Evolutionary conservation across 768 basidiomycete genomes (phyloP), one percentile per base, ranked within the genome.

Genomic region (Kwoniella botswanensis): DNA sequence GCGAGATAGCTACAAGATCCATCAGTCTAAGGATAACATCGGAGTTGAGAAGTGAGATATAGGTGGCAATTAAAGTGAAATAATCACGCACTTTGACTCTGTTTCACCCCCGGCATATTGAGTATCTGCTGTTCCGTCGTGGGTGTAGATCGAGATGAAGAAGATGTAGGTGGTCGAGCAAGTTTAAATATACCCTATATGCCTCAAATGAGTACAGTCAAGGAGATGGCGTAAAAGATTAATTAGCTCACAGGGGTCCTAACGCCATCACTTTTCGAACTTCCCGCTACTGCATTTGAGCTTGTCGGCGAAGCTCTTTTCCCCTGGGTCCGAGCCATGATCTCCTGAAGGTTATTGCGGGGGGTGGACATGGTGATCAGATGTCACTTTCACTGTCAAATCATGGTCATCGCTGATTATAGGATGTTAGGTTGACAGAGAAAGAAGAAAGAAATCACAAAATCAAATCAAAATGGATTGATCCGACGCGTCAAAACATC

Each of bases 341-440:
- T 68, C 26, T 74, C 77, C 26, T 66, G 56, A 10, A 78, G 71
- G 56, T 78, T 76, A 13, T 70, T 78, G n/a, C 68, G 42, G 18
- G 77, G 77, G 1, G 55, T 68, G 6, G 67, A 44, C 74, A 74
- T 74, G 52, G 29, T 70, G 65, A 5, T 26, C 21, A 10, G 50
- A 15, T 44, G 12, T 21, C 21, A 13, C 0, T 58, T 13, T 35
- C 29, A 58, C 15, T 18, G 15, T 26, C 7, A 6, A 35, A 35
- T 35, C 35, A 22, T 29, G 57, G 18, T 61, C 22, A 61, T 61
- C 46, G 43, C 21, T 43, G 42, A 11, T 61, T 18, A 44, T 26
- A 24, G 35, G 29, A 35, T 22, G 29, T 10, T 26, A 4, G 41
- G 41, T 61, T 17, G 59, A 61, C 42, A 22, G 41, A 44, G 26